Evolutionary conservation across 768 basidiomycete genomes (phyloP).

Genomic region (Tulasnella sp.): DNA sequence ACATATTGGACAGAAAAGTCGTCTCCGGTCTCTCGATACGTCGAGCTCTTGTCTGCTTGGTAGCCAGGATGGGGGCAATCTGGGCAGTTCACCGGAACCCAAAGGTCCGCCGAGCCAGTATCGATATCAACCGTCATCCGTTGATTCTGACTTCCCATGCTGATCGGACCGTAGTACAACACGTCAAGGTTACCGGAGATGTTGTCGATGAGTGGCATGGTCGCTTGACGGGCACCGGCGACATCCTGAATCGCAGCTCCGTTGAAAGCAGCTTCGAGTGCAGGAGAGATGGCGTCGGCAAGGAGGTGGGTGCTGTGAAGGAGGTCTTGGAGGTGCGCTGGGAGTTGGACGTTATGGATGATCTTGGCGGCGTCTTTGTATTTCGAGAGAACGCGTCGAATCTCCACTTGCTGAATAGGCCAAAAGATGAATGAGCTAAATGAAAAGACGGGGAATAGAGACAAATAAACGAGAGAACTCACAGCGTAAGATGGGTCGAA

Average conservation of each 20-base stretch:
- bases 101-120: conserved; percentile 67
- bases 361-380: conserved; percentile 20
- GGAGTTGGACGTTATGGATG: conserved; percentile 5
- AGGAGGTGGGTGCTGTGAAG: not conserved
- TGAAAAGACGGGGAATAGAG: not conserved
- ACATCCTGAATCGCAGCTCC: not conserved
- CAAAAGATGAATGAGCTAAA: not conserved
- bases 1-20: conserved; percentile 50
- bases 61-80: conserved; percentile 10
- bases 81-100: conserved; percentile 38
- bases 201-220: conserved; percentile 43
- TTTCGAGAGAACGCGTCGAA: conserved; percentile 12
- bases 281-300: not conserved
- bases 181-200: conserved; percentile 44
- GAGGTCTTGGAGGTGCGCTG: not conserved
- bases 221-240: not conserved
- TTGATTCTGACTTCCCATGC: conserved; percentile 57
- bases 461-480: not conserved
- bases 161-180: conserved; percentile 49
- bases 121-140: conserved; percentile 57
- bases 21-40: conserved; percentile 40
- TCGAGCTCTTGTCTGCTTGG: conserved; percentile 42
- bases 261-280: not conserved
- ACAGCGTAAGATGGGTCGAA: conserved; percentile 24
- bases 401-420: conserved; percentile 1